These are phyloP conservation scores for Huntiella savannae DNA, from an alignment of 2,329 filamentous ascomycete genomes.

Conservation along the genomic window DNA sequence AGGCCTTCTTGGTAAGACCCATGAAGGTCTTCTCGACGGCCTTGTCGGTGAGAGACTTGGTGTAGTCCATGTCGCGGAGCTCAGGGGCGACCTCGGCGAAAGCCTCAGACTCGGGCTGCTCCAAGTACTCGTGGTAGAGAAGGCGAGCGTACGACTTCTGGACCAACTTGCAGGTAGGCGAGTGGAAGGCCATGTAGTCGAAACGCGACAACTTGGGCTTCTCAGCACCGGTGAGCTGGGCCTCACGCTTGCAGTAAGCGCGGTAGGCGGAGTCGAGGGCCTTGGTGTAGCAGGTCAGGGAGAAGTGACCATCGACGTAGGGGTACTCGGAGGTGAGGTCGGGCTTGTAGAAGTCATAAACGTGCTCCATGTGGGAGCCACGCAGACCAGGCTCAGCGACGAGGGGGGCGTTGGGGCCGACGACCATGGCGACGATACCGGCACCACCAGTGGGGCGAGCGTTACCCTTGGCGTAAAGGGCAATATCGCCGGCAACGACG, in stretches of 20 bases:
- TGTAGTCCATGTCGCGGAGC: conserved; percentile 59
- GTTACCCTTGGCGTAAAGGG: conserved; percentile 67
- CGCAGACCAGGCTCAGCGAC: conserved; percentile 62
- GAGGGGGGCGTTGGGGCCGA: conserved; percentile 60
- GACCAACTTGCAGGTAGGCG: conserved; percentile 74
- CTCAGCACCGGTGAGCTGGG: conserved; percentile 29
- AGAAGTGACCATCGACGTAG: conserved; percentile 70
- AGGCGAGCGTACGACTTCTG: conserved; percentile 70
- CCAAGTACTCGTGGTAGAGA: conserved; percentile 70
- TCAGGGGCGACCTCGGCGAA: conserved; percentile 62
- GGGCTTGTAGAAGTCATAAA: conserved; percentile 83
- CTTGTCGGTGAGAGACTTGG: conserved; percentile 64
- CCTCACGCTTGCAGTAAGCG: conserved; percentile 59
- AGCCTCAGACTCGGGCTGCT: conserved; percentile 43
- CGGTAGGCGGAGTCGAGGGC: conserved; percentile 67
- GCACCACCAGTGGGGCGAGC: conserved; percentile 67
- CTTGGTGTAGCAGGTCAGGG: conserved; percentile 62
- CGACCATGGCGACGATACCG: conserved; percentile 58
- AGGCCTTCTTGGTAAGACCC: conserved; percentile 65
- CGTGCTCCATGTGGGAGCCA: conserved; percentile 64
- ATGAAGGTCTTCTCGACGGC: conserved; percentile 75
- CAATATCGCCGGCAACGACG: conserved; percentile 66
- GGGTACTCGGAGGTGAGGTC: conserved; percentile 76
- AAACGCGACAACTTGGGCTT: conserved; percentile 60
- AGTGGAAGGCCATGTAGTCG: conserved; percentile 68